Conservation (phyloP, 768 basidiomycete species). For the Hygrocybe punicea region DNA sequence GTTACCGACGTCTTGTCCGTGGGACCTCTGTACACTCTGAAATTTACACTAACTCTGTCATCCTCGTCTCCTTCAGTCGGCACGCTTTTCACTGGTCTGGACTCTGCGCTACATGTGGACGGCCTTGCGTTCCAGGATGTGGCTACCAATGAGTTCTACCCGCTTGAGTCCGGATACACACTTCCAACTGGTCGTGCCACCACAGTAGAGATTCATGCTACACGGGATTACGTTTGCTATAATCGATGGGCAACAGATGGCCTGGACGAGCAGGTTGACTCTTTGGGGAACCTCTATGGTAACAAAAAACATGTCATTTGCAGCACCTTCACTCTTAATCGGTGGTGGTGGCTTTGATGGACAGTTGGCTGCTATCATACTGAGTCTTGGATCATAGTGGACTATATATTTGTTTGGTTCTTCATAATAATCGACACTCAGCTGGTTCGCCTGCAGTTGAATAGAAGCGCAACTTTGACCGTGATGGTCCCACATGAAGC, state of each 20-base stretch:
- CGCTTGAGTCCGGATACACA: slow-evolving; percentile 24
- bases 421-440: no score
- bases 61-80: slow-evolving; percentile 17
- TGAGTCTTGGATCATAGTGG: neutral
- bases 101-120: slow-evolving; percentile 35
- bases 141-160: slow-evolving; percentile 30
- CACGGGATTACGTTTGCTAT: slow-evolving; percentile 33
- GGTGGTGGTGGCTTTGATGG: slow-evolving; percentile 33
- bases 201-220: slow-evolving; percentile 38
- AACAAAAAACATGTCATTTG: slow-evolving; percentile 44
- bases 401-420: no score
- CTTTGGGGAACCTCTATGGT: slow-evolving; percentile 41
- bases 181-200: slow-evolving; percentile 32
- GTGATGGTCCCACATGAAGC: no score
- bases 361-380: neutral
- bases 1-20: slow-evolving; percentile 35
- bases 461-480: no score
- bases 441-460: no score
- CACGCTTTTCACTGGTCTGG: slow-evolving; percentile 34
- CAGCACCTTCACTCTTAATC: slow-evolving; percentile 37
- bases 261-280: slow-evolving; percentile 37
- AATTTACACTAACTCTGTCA: slow-evolving; percentile 37
- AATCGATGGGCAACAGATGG: slow-evolving; percentile 27
- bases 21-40: slow-evolving; percentile 44
- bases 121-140: slow-evolving; percentile 41